Conservation (phyloP, 208 protist genomes). For the Trypanosoma rangeli region DNA sequence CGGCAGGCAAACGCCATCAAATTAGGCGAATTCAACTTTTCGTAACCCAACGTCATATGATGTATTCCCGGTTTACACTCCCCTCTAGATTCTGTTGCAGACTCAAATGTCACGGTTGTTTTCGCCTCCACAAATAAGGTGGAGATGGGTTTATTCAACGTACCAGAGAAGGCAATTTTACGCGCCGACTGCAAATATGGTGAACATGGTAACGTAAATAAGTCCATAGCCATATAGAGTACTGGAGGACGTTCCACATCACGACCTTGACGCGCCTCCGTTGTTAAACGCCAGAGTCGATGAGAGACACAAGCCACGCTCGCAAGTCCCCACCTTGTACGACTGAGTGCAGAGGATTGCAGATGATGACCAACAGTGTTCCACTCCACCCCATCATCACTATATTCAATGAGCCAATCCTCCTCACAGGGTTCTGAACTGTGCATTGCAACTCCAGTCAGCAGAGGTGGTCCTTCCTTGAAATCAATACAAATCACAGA, state of each 20-base stretch:
- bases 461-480: slow-evolving; percentile 26
- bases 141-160: slow-evolving; percentile 27
- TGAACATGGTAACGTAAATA: slow-evolving; percentile 25
- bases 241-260: slow-evolving; percentile 3
- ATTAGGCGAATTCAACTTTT: slow-evolving; percentile 16
- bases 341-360: slow-evolving; percentile 25
- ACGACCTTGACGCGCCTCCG: neutral
- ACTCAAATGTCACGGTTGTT: slow-evolving; percentile 33
- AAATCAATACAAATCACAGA: slow-evolving; percentile 34
- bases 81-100: neutral
- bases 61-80: slow-evolving; percentile 1
- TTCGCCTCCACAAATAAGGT: slow-evolving; percentile 26
- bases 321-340: slow-evolving; percentile 25
- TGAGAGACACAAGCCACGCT: slow-evolving; percentile 25
- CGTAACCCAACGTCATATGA: slow-evolving; percentile 29
- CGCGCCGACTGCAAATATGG: slow-evolving; percentile 13
- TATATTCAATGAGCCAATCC: slow-evolving; percentile 38
- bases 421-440: slow-evolving; percentile 29
- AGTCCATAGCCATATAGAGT: slow-evolving; percentile 27
- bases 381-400: slow-evolving; percentile 44
- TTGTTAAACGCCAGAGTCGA: slow-evolving; percentile 40
- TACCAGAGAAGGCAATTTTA: slow-evolving; percentile 26
- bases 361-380: slow-evolving; percentile 24
- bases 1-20: slow-evolving; percentile 30
- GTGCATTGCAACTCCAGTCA: slow-evolving; percentile 24